Evolutionary conservation across 345 rosid species (phyloP), one percentile per base, ranked within the genome.

Genomic region (Durio zibethinus): DNA sequence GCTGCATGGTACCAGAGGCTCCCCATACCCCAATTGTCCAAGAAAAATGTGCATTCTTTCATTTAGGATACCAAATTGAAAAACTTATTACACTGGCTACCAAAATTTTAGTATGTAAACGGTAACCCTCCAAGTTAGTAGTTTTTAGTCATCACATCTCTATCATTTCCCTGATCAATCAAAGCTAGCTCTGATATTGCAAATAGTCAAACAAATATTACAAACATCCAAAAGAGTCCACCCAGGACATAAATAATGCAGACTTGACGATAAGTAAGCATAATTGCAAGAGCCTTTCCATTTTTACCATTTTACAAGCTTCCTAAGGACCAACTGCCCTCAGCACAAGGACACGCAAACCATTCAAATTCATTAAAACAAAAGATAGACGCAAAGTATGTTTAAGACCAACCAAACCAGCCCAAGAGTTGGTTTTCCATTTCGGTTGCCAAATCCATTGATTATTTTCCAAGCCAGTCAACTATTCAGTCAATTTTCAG

Each of bases 271-370:
- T 16, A 27, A 7, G 9, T 4, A 21, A 71, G 23, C 40, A 11
- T 53, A 18, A 52, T 20, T 29, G 27, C 43, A 36, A 5, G 43
- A 2, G 43, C 60, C 14, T 45, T 50, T 50, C 18, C 60, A 33
- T 50, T 70, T 70, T 70, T 71, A 31, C 74, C 60, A 50, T 31
- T 31, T 71, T 33, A 50, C 43, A 71, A 71, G 27, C 29, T 33
- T 71, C 29, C 43, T 48, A 71, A 18, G 29, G 59, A 11, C 29
- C 43, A 71, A 50, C 31, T 48, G 25, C 40, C 9, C 38, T 31
- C 18, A 33, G 8, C 61, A 50, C 25, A 71, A 50, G 2, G 61
- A 2, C 73, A 68, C 14, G 54, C 36, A 43, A 20, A 66, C 52
- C 20, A 42, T 43, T 56, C 31, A 11, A 74, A 29, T 47, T 11